Base-by-base conservation (phyloP, 306 rosid genomes). In the Lathyrus aphaca region DNA sequence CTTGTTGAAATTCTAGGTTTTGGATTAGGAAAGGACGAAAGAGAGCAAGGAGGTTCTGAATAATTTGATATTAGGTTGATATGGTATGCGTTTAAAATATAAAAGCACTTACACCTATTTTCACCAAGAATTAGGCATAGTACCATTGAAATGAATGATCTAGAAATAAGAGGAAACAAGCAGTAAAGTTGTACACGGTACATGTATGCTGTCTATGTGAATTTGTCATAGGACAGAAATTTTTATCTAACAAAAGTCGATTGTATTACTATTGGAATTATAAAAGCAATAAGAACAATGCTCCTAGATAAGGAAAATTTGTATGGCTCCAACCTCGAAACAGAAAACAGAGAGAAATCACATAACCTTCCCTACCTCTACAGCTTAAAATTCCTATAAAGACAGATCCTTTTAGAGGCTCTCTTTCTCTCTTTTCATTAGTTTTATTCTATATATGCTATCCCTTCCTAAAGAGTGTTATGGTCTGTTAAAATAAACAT, bases 31-130 rank as follows among this genome's bases (percentile, higher is more conserved):
- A 50, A 58, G 32, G 56, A 67, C 23, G 45, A 68, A 49, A 67
- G 68, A 43, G 59, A 75, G 55, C 29, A 48, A 59, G 48, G 56
- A 44, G 59, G 32, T 68, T 71, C 53, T 70, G 49, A 66, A 40
- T 68, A 59, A 23, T 48, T 68, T 59, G 69, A 75, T 39, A 35
- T 44, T 68, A 75, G 65, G 21, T 40, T 39, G 39, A 62, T 40
- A 44, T 40, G 45, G 37, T 62, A 32, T 18, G 29, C 69, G 17
- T 53, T 76, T 62, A 61, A 42, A 76, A 42, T 27, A 63, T 27
- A 53, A 53, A 27, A 42, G 65, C 19, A 62, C n/a, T 19, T 32
- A 7, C 12, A 54, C 71, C 62, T 17, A 14, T 68, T 68, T 59
- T 25, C 53, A 49, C 10, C 14, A 15, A 27, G 56, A 59, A 50